Base-by-base conservation (phyloP, 176 grass and related monocot genomes). In the Oryza longistaminata region DNA sequence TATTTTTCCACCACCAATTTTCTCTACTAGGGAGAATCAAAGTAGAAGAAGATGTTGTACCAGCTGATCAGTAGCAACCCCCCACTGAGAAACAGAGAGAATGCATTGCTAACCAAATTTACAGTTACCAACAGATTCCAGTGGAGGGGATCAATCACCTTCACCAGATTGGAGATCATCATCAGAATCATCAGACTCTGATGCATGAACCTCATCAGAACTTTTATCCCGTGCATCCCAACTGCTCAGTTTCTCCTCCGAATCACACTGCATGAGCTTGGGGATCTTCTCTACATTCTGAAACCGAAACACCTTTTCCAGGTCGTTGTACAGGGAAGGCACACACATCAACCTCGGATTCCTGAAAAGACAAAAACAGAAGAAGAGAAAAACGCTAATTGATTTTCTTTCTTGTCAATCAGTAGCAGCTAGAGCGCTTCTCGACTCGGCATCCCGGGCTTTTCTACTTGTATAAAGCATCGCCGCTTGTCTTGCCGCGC, bases 261-360 rank as follows among this genome's bases (percentile, higher is more conserved):
- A 66, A 37, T 35, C 72, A 73, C 53, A 26, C 9, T 15, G 60
- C 46, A 82, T 14, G 10, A 65, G 78, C 49, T 70, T 3, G 15
- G 78, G 73, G 21, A 35, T 49, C 17, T 72, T 78, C 39, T 71
- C 48, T 22, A 60, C 25, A 26, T 39, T 80, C 64, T 70, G 80
- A 70, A 89, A 84, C 65, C 14, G 84, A 83, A 84, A 87, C 22
- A 89, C 80, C 80, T 34, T 73, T 14, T 77, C 42, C 53, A 89
- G 80, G 85, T 92, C 91, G 14, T 40, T 71, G 65, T 80, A 89
- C 65, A 92, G 67, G 31, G 73, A 83, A 71, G 91, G 84, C 37
- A 87, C 34, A 40, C 65, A 64, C 76, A 76, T 33, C 26, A 92
- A n/a, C 46, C 73, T 27, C n/a, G 91, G 80, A 76, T 92, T 89